Percentiles rank a stretch among this genome's conserved stretches.
Evolutionary conservation across 129 eudicot genomes (phyloP).

Genomic region (Escallonia herrerae): DNA sequence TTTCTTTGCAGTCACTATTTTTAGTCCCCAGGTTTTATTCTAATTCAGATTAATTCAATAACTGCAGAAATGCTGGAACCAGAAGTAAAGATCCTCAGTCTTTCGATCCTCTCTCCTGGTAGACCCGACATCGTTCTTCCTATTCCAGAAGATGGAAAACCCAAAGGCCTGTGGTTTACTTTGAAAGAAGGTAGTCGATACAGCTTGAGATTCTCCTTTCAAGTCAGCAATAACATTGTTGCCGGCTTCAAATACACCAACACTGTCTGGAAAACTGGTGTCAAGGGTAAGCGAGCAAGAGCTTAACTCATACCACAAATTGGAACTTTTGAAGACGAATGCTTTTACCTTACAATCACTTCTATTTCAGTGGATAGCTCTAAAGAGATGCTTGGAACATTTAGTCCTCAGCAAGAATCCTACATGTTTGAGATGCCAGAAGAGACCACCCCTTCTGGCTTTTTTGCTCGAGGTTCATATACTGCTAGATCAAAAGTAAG

Average conservation of each 20-base stretch:
- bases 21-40: no score
- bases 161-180: conserved; percentile 64
- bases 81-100: conserved; percentile 67
- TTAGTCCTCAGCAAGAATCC: conserved; percentile 57
- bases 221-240: conserved; percentile 67
- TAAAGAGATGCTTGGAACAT: conserved; percentile 66
- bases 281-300: conserved; percentile 34
- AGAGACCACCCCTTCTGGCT: conserved; percentile 69
- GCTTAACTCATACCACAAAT: background rate
- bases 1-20: background rate
- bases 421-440: conserved; percentile 58
- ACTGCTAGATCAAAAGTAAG: conserved; percentile 55
- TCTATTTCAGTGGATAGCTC: conserved; percentile 46
- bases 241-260: conserved; percentile 61
- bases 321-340: background rate
- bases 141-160: conserved; percentile 52
- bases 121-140: conserved; percentile 52
- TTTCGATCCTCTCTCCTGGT: conserved; percentile 51
- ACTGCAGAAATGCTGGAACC: conserved; percentile 54
- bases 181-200: conserved; percentile 62
- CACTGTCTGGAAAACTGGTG: conserved; percentile 68
- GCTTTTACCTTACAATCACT: background rate
- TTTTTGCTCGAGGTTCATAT: conserved; percentile 59
- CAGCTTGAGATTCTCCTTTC: conserved; percentile 52
- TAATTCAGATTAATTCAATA: conserved; percentile 1